Conservation (phyloP, 352 stramenopile species). For the Phytophthora crassamura region DNA sequence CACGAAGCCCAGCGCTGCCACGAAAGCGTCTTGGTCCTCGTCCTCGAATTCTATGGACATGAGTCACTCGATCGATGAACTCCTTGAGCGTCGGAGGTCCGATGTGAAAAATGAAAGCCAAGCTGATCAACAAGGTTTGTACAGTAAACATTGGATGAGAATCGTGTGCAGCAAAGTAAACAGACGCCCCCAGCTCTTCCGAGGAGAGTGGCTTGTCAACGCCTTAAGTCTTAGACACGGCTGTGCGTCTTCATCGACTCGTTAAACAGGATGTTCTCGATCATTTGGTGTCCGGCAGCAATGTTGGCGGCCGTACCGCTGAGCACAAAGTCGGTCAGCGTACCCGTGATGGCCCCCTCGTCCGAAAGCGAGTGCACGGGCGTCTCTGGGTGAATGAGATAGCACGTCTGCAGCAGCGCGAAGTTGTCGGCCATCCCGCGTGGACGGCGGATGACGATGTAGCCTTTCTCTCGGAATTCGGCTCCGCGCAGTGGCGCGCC, state of each 20-base stretch:
- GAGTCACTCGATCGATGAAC: too few species aligned
- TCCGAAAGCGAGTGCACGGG: constrained; percentile 34
- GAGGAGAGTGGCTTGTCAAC: too few species aligned
- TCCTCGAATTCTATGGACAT: not conserved
- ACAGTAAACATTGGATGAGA: too few species aligned
- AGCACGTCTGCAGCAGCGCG: constrained; percentile 59
- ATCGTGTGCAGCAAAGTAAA: too few species aligned
- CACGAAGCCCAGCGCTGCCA: constrained; percentile 45
- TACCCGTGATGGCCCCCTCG: constrained; percentile 36
- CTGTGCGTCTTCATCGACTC: constrained; percentile 43
- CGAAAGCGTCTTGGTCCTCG: constrained; percentile 43
- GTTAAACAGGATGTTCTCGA: constrained; percentile 58
- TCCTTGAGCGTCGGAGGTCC: too few species aligned
- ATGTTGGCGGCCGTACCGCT: constrained; percentile 45
- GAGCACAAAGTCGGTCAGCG: constrained; percentile 51
- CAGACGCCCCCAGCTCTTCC: too few species aligned
- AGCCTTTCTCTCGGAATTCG: constrained; percentile 63
- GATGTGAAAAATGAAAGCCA: too few species aligned
- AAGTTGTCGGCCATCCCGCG: constrained; percentile 32
- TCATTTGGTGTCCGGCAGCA: constrained; percentile 54
- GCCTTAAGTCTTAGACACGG: constrained; percentile 1
- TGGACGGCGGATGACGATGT: constrained; percentile 57
- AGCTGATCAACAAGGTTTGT: too few species aligned
- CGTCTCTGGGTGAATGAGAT: constrained; percentile 59
- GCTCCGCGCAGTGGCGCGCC: constrained; percentile 46